A percentile compares a stretch with the other conserved stretches of the same genome.
These are phyloP conservation scores for Claviceps cyperi DNA, from an alignment of 2,329 filamentous ascomycete genomes.

Conservation along the genomic window DNA sequence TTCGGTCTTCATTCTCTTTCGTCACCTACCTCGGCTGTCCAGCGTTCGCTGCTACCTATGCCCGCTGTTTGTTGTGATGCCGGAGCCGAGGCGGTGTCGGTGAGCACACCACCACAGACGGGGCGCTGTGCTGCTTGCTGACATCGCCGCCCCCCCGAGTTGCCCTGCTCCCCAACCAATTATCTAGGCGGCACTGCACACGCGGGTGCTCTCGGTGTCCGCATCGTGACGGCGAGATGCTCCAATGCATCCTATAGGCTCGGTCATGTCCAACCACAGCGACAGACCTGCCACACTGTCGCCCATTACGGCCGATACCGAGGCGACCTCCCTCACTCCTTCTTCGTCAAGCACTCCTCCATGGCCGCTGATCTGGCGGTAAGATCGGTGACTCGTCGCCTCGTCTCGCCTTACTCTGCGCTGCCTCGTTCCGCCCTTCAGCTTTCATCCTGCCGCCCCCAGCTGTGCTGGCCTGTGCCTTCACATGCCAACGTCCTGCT, in stretches of 20 bases:
- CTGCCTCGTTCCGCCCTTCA: neutral
- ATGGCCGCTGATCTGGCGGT: neutral
- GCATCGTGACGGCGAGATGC: neutral
- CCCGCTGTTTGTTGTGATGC: too few species aligned
- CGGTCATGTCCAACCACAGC: neutral
- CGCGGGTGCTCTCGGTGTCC: neutral
- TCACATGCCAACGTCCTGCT: neutral
- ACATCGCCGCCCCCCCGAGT: too few species aligned
- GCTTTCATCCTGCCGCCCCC: neutral
- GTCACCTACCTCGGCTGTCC: too few species aligned
- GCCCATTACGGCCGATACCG: slow-evolving; percentile 1
- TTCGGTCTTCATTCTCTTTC: too few species aligned
- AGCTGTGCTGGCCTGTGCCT: slow-evolving; percentile 2
- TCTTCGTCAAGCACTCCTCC: neutral
- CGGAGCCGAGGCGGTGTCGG: too few species aligned
- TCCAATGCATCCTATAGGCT: neutral
- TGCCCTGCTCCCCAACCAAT: too few species aligned
- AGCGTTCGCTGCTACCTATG: too few species aligned
- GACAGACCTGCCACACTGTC: neutral
- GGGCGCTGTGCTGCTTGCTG: too few species aligned
- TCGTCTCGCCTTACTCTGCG: neutral
- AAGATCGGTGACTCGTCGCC: neutral
- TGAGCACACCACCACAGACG: too few species aligned
- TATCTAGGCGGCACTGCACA: too few species aligned
- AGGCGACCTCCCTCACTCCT: neutral